Evolutionary conservation across 2,329 filamentous ascomycete species (phyloP).

Genomic region (Fusarium sp.): DNA sequence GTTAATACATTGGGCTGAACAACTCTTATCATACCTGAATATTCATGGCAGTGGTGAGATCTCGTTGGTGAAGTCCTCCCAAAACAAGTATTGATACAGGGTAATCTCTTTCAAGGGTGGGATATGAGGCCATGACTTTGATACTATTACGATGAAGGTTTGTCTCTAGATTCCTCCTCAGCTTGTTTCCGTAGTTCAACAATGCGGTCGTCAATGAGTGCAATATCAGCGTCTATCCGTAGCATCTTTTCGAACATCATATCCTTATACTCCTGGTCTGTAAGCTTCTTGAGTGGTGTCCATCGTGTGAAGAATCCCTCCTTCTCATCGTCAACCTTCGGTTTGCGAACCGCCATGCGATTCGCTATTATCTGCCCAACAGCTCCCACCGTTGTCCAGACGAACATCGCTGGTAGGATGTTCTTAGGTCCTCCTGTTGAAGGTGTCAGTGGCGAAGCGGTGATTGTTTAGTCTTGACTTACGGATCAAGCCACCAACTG

Average conservation of each 20-base stretch:
- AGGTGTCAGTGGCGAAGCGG: slow-evolving; percentile 28
- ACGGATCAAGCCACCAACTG: slow-evolving; percentile 68
- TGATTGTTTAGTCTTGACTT: slow-evolving; percentile 44
- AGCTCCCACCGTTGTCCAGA: slow-evolving; percentile 59
- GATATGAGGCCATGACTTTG: background rate
- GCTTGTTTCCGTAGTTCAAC: slow-evolving; percentile 49
- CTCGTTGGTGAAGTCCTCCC: background rate
- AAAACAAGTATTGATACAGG: background rate
- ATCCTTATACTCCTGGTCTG: slow-evolving; percentile 77
- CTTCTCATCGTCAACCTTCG: slow-evolving; percentile 53
- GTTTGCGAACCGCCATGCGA: slow-evolving; percentile 38
- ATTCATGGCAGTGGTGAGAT: background rate
- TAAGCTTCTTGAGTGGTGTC: slow-evolving; percentile 76
- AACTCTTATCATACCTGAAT: background rate
- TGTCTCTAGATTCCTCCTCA: slow-evolving; percentile 18
- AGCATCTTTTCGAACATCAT: slow-evolving; percentile 79
- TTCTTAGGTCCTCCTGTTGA: slow-evolving; percentile 62
- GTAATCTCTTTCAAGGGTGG: background rate
- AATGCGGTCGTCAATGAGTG: slow-evolving; percentile 81
- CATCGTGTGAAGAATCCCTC: slow-evolving; percentile 68
- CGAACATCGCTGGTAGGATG: slow-evolving; percentile 62
- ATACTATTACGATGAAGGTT: slow-evolving; percentile 14
- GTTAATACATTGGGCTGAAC: background rate
- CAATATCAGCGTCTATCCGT: slow-evolving; percentile 79
- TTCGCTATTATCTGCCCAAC: slow-evolving; percentile 55